Percentiles rank a stretch among this genome's conserved stretches.
These are phyloP conservation scores for Citrullus colocynthis DNA, from an alignment of 306 rosid genomes.

Conservation along the genomic window DNA sequence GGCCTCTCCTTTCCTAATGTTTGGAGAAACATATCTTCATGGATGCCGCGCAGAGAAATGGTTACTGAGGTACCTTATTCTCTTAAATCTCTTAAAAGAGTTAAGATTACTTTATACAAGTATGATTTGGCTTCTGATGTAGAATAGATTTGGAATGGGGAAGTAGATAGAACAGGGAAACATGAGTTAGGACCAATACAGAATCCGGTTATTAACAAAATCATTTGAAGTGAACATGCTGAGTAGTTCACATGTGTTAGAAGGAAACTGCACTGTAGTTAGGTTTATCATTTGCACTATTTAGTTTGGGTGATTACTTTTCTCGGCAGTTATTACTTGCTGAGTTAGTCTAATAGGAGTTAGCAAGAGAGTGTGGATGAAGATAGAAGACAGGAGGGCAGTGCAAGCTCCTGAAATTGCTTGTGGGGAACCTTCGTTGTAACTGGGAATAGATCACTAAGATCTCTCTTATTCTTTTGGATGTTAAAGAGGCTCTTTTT, in stretches of 20 bases:
- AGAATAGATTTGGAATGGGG: not conserved
- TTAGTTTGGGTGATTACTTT: not conserved
- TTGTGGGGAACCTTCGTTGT: not conserved
- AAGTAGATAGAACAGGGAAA: not conserved
- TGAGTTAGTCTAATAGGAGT: not conserved
- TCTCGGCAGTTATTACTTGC: not conserved
- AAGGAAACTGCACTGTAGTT: not conserved
- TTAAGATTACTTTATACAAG: not conserved
- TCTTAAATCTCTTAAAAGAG: not conserved
- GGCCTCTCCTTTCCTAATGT: constrained; percentile 58
- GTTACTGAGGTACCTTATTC: constrained; percentile 45
- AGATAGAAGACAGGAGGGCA: not conserved
- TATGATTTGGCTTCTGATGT: constrained; percentile 1
- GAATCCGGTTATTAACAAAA: not conserved
- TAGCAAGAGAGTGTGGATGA: not conserved
- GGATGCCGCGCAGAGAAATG: constrained; percentile 73
- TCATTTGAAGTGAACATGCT: not conserved
- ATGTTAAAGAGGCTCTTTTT: not conserved
- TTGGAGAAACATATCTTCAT: constrained; percentile 76
- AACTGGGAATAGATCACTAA: not conserved
- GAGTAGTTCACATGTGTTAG: not conserved
- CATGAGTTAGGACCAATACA: not conserved
- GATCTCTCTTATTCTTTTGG: not conserved
- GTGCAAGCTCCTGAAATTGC: not conserved
- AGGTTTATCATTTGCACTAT: not conserved